Percentiles rank a stretch among this genome's conserved stretches.
Conservation (phyloP, 805 yeast species). For the Saccharomycopsis guyanensis region DNA sequence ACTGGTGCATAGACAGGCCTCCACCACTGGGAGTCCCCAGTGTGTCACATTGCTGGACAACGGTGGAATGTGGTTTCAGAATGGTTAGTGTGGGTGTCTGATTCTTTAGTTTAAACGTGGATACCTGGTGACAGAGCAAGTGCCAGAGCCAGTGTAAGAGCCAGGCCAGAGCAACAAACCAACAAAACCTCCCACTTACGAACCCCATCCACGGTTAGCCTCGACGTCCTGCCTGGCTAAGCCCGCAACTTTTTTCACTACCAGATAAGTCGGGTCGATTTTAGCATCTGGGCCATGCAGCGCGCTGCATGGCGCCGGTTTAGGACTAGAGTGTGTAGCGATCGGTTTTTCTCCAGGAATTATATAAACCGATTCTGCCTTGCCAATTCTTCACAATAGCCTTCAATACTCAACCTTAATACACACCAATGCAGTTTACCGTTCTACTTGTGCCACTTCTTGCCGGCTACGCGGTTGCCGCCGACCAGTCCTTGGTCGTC, state of each 20-base stretch:
- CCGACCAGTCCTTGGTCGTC: constrained; percentile 12
- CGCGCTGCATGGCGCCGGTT: neutral
- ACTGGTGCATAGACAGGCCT: neutral
- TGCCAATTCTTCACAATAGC: neutral
- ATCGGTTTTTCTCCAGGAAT: neutral
- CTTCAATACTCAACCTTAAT: neutral
- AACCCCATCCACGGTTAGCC: too few relatives aligned
- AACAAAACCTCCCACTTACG: too few relatives aligned
- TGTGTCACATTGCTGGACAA: too few relatives aligned
- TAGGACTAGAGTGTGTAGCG: neutral
- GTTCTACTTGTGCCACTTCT: neutral
- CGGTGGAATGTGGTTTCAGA: too few relatives aligned
- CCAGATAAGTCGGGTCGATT: neutral
- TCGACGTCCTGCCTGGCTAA: too few relatives aligned
- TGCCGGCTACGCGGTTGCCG: neutral
- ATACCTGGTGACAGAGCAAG: too few relatives aligned
- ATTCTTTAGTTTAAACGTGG: too few relatives aligned
- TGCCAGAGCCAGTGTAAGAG: too few relatives aligned
- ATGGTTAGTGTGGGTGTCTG: too few relatives aligned
- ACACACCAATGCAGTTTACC: neutral
- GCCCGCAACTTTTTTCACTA: too few relatives aligned
- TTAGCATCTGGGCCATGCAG: neutral
- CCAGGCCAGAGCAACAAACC: too few relatives aligned
- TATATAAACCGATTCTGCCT: neutral
- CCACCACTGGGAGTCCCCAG: too few relatives aligned